phyloP scores from a whole-genome alignment of 208 protist genomes.

The Balamuthia mandrillaris region DNA sequence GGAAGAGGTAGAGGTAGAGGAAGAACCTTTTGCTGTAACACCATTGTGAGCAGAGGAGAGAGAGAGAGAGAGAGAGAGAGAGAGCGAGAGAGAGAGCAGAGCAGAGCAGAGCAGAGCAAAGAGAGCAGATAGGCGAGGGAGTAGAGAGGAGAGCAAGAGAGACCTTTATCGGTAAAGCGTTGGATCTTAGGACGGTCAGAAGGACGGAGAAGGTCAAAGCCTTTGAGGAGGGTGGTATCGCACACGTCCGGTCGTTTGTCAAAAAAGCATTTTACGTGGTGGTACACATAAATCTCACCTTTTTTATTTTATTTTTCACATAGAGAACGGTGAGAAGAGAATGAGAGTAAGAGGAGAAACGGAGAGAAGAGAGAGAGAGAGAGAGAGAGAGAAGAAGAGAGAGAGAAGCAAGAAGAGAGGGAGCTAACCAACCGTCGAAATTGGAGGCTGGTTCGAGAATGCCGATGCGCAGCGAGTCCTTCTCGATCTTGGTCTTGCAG shows the following conservation, averaged over 20 bases:
- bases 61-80: no score
- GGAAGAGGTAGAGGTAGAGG: neutral
- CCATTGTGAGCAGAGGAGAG: no score
- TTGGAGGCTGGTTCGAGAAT: constrained; percentile 10
- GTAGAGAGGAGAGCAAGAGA: no score
- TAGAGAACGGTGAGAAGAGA: no score
- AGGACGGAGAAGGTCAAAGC: neutral
- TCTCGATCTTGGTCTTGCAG: constrained; percentile 27
- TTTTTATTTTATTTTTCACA: no score
- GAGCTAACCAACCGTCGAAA: constrained; percentile 34
- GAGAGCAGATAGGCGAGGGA: no score
- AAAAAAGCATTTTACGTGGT: constrained; percentile 11
- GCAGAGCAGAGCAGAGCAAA: no score
- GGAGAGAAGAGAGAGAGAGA: no score
- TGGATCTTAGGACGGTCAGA: neutral
- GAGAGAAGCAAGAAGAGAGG: no score
- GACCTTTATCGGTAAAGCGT: neutral
- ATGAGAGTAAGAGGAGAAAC: no score
- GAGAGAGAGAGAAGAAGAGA: no score
- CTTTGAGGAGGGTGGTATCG: neutral
- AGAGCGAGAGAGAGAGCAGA: no score
- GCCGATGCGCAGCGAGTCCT: constrained; percentile 28
- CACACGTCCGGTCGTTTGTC: constrained; percentile 15
- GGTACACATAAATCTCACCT: constrained; percentile 1
- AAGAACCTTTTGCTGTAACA: neutral